A percentile compares a stretch with the other conserved stretches of the same genome.
Evolutionary conservation across 805 yeast genomes (phyloP).

Genomic region (Candida hungchunana): DNA sequence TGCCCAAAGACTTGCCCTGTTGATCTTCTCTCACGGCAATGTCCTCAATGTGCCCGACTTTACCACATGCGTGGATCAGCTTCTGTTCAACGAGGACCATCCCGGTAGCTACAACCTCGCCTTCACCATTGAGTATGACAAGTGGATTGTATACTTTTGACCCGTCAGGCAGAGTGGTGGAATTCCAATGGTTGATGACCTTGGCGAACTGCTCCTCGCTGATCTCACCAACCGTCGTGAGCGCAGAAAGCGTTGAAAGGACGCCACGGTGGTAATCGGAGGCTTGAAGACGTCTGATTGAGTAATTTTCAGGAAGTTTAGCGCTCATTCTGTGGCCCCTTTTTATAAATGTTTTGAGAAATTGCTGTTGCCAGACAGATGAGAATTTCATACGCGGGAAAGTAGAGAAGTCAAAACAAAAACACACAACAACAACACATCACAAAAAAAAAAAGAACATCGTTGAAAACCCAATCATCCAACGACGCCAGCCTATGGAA

Average conservation of each 20-base stretch:
- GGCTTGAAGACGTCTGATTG: conserved; percentile 50
- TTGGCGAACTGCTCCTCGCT: conserved; percentile 43
- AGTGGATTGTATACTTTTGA: conserved; percentile 54
- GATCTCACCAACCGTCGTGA: conserved; percentile 83
- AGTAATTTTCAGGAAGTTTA: conserved; percentile 71
- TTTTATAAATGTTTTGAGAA: no score
- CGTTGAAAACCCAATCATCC: background rate
- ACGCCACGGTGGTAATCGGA: conserved; percentile 63
- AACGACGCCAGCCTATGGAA: no score
- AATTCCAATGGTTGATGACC: conserved; percentile 56
- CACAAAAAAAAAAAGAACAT: background rate
- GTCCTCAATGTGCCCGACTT: conserved; percentile 93
- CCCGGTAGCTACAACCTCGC: conserved; percentile 76
- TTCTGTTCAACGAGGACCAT: conserved; percentile 76
- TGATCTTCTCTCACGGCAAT: conserved; percentile 71
- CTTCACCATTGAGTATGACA: conserved; percentile 50
- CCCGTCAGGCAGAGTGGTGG: conserved; percentile 26
- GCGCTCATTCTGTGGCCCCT: no score
- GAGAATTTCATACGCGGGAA: no score
- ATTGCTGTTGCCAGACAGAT: no score
- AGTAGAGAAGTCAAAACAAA: background rate
- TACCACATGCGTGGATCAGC: conserved; percentile 77
- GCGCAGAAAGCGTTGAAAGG: conserved; percentile 54
- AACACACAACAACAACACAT: background rate
- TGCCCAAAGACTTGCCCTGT: conserved; percentile 84